Evolutionary conservation across 1,139 yeast genomes (phyloP), one percentile per base, ranked within the genome.

Genomic region (Diutina sp.): DNA sequence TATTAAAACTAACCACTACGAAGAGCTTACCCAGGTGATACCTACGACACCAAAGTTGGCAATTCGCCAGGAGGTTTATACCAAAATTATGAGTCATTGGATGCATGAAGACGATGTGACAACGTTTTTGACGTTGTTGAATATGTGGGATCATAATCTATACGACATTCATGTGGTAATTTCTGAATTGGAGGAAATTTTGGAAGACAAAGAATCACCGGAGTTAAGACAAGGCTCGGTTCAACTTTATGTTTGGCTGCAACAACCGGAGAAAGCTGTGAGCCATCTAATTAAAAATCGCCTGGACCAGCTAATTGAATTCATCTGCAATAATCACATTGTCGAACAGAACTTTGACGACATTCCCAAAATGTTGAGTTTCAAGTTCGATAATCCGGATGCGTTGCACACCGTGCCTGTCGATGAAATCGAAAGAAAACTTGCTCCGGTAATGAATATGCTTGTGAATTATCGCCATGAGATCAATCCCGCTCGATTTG

Each of bases 391-490:
- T 4, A 28, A 16, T 47, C 21, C 32, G 12, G 12, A n/a, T 18
- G 44, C 45, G 6, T 18, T 50, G 11, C 32, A n/a, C 21, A 32
- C 53, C n/a, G n/a, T 77, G 5, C 77, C 87, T 0, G 65, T 84
- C 1, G 72, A 70, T 0, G 69, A 72, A 7, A 63, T 86, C 1
- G 68, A 74, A 29, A 65, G 66, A 0, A 68, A 68, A 46, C 65
- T 87, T 8, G 58, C 62, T 1, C 78, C 76, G 18, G 72, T 85
- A 0, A 72, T 90, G 9, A 68, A 76, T 2, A 72, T 87, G 9
- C 72, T 90, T 32, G 86, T 86, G 1, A 82, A 78, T 8, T 82
- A 82, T 53, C 72, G 90, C 48, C 87, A 84, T 61, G 90, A 87
- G 62, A 70, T 90, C 1, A 61, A 75, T 0, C 84, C 95, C 0